Percentiles rank a stretch among this genome's conserved stretches.
Evolutionary conservation across 495 filamentous ascomycete species (phyloP).

Genomic region (Aspergillus affinis): DNA sequence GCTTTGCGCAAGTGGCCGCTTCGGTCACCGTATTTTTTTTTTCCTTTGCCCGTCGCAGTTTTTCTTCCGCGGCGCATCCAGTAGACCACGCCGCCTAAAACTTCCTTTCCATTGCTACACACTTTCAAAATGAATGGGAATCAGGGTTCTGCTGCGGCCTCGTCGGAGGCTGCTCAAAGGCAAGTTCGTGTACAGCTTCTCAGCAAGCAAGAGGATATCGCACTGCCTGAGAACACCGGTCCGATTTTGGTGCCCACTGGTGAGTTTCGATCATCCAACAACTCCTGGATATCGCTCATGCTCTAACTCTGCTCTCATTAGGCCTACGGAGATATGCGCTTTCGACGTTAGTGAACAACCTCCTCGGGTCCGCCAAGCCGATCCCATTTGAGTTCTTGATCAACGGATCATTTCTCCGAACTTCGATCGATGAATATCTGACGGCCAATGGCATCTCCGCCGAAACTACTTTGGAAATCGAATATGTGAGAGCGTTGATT

Average conservation of each 20-base stretch:
- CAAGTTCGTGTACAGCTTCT: slow-evolving; percentile 63
- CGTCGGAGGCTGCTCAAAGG: slow-evolving; percentile 35
- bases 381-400: slow-evolving; percentile 95
- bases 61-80: slow-evolving; percentile 27
- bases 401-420: slow-evolving; percentile 84
- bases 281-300: slow-evolving; percentile 13
- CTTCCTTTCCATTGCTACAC: slow-evolving; percentile 17
- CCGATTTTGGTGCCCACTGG: slow-evolving; percentile 65
- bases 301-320: slow-evolving; percentile 24
- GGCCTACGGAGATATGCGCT: slow-evolving; percentile 86
- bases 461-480: slow-evolving; percentile 80
- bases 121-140: slow-evolving; percentile 33
- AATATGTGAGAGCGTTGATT: slow-evolving; percentile 89
- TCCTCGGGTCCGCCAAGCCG: slow-evolving; percentile 73
- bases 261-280: slow-evolving; percentile 29
- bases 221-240: slow-evolving; percentile 59
- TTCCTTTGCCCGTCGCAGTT: slow-evolving; percentile 30
- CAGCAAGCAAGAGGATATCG: slow-evolving; percentile 58
- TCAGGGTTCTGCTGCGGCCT: slow-evolving; percentile 23
- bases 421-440: slow-evolving; percentile 86
- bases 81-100: slow-evolving; percentile 1
- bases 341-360: slow-evolving; percentile 89
- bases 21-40: slow-evolving; percentile 49
- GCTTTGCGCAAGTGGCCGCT: slow-evolving; percentile 47
- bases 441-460: slow-evolving; percentile 79